Evolutionary conservation across 108 stramenopile species (phyloP).

Genomic region (Nitzschia sp.): DNA sequence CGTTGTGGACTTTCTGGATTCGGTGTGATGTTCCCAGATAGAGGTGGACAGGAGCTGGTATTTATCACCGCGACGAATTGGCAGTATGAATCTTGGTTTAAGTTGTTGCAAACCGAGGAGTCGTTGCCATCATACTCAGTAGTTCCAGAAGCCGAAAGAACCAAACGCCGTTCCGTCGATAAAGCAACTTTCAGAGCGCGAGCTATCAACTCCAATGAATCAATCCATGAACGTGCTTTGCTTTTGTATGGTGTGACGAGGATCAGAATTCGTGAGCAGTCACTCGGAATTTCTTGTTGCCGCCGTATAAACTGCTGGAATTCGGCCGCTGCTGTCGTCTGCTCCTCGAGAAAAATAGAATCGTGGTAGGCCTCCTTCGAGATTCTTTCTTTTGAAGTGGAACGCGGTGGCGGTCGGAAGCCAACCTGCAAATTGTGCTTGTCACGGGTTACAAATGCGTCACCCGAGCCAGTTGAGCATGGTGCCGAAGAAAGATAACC

Average conservation of each 20-base stretch:
- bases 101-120: neutral
- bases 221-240: neutral
- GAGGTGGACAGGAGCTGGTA: neutral
- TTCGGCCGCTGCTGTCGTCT: neutral
- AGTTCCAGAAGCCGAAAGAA: neutral
- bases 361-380: neutral
- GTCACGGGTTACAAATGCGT: too few relatives aligned
- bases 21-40: neutral
- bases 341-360: neutral
- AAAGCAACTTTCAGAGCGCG: conserved; percentile 10
- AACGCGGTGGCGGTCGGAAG: too few relatives aligned
- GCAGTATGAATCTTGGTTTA: conserved; percentile 1
- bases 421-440: too few relatives aligned
- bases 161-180: conserved; percentile 8
- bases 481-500: neutral
- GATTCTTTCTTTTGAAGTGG: neutral
- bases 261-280: neutral
- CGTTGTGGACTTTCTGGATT: too few relatives aligned
- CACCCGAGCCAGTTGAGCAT: neutral
- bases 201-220: conserved; percentile 5
- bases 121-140: neutral
- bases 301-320: neutral
- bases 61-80: neutral
- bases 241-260: neutral
- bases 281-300: neutral